A percentile compares a stretch with the other conserved stretches of the same genome.
Conservation (phyloP, 2,329 filamentous ascomycete species). For the Fusarium begoniae region DNA sequence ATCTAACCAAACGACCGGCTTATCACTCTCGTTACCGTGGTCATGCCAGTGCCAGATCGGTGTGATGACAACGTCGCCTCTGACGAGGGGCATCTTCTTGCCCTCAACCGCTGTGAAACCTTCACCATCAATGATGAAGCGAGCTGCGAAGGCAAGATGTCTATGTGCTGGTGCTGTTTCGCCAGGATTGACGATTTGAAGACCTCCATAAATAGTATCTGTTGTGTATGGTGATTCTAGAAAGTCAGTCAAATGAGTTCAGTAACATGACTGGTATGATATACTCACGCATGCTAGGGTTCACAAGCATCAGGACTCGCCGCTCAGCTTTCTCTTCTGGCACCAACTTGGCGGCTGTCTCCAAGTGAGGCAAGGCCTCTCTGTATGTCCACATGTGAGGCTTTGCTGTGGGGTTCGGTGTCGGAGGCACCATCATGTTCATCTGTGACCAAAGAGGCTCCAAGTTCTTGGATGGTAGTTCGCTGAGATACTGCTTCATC, state of each 20-base stretch:
- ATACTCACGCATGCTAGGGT: slow-evolving; percentile 58
- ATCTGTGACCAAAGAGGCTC: slow-evolving; percentile 61
- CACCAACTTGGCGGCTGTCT: slow-evolving; percentile 48
- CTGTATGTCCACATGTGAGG: slow-evolving; percentile 53
- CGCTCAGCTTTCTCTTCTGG: slow-evolving; percentile 54
- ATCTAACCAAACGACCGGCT: slow-evolving; percentile 67
- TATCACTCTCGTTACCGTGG: slow-evolving; percentile 65
- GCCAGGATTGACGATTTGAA: slow-evolving; percentile 65
- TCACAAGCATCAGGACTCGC: slow-evolving; percentile 54
- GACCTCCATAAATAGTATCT: slow-evolving; percentile 64
- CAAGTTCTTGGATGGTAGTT: slow-evolving; percentile 44
- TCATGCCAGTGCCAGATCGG: slow-evolving; percentile 69
- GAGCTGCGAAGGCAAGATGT: slow-evolving; percentile 64
- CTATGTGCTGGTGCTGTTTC: slow-evolving; percentile 65
- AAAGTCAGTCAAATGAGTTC: background rate
- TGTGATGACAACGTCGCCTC: slow-evolving; percentile 66
- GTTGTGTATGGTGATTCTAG: slow-evolving; percentile 57
- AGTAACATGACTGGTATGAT: too few species aligned
- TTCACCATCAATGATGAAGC: slow-evolving; percentile 66
- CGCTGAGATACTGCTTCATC: slow-evolving; percentile 43
- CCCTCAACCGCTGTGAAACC: slow-evolving; percentile 68
- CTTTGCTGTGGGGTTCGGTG: slow-evolving; percentile 54
- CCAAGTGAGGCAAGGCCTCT: slow-evolving; percentile 47
- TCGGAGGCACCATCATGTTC: slow-evolving; percentile 56
- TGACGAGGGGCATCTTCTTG: slow-evolving; percentile 58